phyloP scores from a whole-genome alignment of 805 yeast genomes.

The Yueomyces sp. region DNA sequence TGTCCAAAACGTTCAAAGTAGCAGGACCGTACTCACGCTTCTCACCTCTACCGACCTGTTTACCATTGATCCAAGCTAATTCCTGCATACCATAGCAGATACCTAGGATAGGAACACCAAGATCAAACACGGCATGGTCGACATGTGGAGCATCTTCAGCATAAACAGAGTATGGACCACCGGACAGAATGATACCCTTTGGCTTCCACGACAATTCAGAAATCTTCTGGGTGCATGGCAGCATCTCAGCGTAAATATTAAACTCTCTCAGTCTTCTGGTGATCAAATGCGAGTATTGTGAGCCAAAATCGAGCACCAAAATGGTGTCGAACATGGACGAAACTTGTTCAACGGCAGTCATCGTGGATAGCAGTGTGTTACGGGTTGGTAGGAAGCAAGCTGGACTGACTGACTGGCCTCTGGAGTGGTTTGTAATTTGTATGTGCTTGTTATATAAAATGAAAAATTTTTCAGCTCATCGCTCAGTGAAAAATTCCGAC shows the following conservation, averaged over 20 bases:
- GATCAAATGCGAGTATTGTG: conserved; percentile 93
- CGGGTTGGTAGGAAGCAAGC: too few relatives aligned
- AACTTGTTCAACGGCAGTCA: conserved; percentile 37
- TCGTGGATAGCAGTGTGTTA: not conserved
- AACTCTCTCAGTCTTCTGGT: conserved; percentile 96
- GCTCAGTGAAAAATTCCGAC: too few relatives aligned
- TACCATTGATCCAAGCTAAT: conserved; percentile 93
- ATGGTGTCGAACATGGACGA: conserved; percentile 90
- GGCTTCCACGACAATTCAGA: conserved; percentile 88
- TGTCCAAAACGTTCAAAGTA: conserved; percentile 61
- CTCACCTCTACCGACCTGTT: conserved; percentile 84
- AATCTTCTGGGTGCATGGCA: conserved; percentile 97
- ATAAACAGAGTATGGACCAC: conserved; percentile 96
- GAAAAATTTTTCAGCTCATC: too few relatives aligned
- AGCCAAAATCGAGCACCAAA: conserved; percentile 93
- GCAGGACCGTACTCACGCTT: conserved; percentile 99
- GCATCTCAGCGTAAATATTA: conserved; percentile 97
- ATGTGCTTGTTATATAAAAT: too few relatives aligned
- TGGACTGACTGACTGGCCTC: too few relatives aligned
- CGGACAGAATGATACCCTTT: conserved; percentile 89
- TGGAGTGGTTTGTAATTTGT: too few relatives aligned
- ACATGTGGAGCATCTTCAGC: conserved; percentile 95
- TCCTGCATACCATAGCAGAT: conserved; percentile 99
- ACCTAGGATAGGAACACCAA: conserved; percentile 89
- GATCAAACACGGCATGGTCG: conserved; percentile 82